Evolutionary conservation across 371 early-diverging fungal genomes (phyloP).

Genomic region (Caulochytrium protostelioides): DNA sequence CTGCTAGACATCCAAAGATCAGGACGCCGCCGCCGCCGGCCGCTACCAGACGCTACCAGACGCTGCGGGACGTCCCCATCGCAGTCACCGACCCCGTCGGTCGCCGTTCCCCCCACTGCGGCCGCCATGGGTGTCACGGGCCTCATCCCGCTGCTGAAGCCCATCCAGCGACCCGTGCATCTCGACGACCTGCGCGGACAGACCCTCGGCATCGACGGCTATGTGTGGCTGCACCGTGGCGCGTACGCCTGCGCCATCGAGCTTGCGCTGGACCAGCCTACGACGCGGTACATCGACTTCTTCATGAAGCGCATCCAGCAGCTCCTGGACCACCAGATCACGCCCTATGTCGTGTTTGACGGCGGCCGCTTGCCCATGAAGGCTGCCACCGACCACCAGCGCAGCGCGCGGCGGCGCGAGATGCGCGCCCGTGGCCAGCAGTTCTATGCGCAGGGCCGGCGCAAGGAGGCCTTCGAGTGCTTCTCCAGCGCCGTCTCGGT

Average conservation of each 20-base stretch:
- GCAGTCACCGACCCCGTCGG: conserved; percentile 9
- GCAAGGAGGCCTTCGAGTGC: conserved; percentile 28
- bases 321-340: conserved; percentile 43
- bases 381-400: conserved; percentile 42
- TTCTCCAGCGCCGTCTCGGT: conserved; percentile 41
- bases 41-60: no score
- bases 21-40: no score
- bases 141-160: conserved; percentile 50
- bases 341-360: conserved; percentile 88
- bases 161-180: conserved; percentile 40
- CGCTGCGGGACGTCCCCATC: no score
- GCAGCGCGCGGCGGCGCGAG: conserved; percentile 15
- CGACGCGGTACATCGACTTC: conserved; percentile 48
- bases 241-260: conserved; percentile 59
- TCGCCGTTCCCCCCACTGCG: neutral
- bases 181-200: conserved; percentile 41
- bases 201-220: conserved; percentile 71
- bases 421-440: neutral
- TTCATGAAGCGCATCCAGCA: conserved; percentile 48
- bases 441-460: conserved; percentile 13
- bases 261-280: conserved; percentile 34
- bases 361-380: conserved; percentile 78
- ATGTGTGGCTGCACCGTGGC: conserved; percentile 80
- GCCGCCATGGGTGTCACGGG: conserved; percentile 65
- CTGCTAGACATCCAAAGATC: no score